A percentile compares a stretch with the other conserved stretches of the same genome.
phyloP scores from a whole-genome alignment of 345 rosid species.

The Theobroma cacao region DNA sequence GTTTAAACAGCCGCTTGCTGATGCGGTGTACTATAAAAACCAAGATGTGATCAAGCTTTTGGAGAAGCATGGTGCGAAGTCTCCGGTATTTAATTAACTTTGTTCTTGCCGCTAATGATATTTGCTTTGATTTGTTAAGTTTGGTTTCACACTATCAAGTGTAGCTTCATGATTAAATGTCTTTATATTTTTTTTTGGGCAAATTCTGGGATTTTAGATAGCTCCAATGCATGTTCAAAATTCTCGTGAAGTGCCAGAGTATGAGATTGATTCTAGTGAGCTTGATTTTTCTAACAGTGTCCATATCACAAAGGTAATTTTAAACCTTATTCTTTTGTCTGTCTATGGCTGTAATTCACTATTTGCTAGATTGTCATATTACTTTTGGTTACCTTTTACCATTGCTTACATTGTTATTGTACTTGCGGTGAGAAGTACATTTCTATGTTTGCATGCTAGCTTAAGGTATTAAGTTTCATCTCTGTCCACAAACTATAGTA shows the following conservation, averaged over 20 bases:
- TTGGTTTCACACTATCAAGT: background rate
- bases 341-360: background rate
- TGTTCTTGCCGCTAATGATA: background rate
- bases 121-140: background rate
- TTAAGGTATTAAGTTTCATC: background rate
- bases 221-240: conserved; percentile 78
- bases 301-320: conserved; percentile 65
- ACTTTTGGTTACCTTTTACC: background rate
- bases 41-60: conserved; percentile 66
- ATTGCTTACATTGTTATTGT: background rate
- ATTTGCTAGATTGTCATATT: background rate
- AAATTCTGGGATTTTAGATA: conserved; percentile 33
- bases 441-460: background rate
- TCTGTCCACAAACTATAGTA: background rate
- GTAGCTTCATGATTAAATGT: background rate
- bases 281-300: conserved; percentile 76
- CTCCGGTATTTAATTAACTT: conserved; percentile 42
- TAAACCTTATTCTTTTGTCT: background rate
- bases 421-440: background rate
- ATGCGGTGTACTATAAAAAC: conserved; percentile 71
- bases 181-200: background rate
- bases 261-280: conserved; percentile 70
- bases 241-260: conserved; percentile 76
- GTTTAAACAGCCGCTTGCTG: conserved; percentile 76
- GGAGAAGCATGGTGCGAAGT: conserved; percentile 76